phyloP scores from a whole-genome alignment of 1,139 yeast species.

The Sugiyamaella novakii region DNA sequence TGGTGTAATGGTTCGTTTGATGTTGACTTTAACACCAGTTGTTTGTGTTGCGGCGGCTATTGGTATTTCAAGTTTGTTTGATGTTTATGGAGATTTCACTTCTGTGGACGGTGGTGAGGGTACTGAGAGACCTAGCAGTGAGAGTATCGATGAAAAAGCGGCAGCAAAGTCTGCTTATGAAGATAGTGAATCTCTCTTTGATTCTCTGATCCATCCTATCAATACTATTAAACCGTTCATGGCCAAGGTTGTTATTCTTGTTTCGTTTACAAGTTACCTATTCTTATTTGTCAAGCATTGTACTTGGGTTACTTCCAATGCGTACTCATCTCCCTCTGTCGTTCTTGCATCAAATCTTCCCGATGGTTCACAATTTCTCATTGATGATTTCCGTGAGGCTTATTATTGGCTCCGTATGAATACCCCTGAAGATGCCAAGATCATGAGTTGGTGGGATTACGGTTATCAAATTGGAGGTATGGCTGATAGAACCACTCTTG shows the following conservation, averaged over 20 bases:
- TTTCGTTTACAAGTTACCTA: constrained; percentile 75
- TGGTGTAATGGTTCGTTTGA: constrained; percentile 98
- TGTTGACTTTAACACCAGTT: constrained; percentile 95
- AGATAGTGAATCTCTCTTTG: constrained; percentile 21
- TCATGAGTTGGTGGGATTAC: constrained; percentile 99
- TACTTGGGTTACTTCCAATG: constrained; percentile 95
- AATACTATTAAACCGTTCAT: constrained; percentile 43
- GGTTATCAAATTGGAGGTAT: constrained; percentile 99
- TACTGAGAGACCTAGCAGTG: constrained; percentile 21
- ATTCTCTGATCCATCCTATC: constrained; percentile 19
- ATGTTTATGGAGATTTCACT: constrained; percentile 72
- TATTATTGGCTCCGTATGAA: constrained; percentile 99
- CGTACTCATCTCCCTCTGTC: constrained; percentile 97
- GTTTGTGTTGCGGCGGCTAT: constrained; percentile 91
- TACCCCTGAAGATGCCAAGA: constrained; percentile 92
- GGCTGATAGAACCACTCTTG: constrained; percentile 98
- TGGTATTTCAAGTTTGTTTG: constrained; percentile 81
- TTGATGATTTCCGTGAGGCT: constrained; percentile 98
- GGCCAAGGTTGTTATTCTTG: constrained; percentile 64
- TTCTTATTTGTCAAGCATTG: constrained; percentile 88
- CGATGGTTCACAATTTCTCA: constrained; percentile 82
- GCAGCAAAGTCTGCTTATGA: constrained; percentile 18
- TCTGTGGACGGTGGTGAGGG: constrained; percentile 20
- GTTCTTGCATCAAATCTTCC: constrained; percentile 83
- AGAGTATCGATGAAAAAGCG: constrained; percentile 18